Evolutionary conservation across 306 rosid species (phyloP).

Genomic region (Sphenostylis stenocarpa): DNA sequence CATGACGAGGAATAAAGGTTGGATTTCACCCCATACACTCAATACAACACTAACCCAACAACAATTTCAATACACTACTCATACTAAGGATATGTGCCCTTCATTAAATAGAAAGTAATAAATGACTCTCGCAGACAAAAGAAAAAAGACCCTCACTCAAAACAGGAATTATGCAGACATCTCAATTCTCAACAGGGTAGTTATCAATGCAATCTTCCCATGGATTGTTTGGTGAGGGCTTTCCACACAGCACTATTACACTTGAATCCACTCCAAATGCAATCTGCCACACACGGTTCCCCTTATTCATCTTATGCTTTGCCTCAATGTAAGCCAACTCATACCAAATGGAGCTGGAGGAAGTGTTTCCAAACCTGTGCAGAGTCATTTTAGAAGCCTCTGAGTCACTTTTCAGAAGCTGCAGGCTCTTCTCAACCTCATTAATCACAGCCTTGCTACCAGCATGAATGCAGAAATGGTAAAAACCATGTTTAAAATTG

Average conservation of each 20-base stretch:
- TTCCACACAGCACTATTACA: conserved; percentile 80
- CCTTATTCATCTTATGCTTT: conserved; percentile 51
- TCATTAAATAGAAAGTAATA: too few species aligned
- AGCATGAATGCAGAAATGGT: conserved; percentile 74
- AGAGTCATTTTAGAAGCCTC: conserved; percentile 77
- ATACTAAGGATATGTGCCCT: too few species aligned
- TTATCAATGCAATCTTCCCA: conserved; percentile 69
- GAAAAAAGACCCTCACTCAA: neutral
- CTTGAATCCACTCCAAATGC: too few species aligned
- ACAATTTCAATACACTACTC: too few species aligned
- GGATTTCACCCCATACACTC: too few species aligned
- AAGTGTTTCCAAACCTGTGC: conserved; percentile 70
- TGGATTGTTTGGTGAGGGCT: conserved; percentile 55
- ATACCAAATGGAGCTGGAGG: conserved; percentile 74
- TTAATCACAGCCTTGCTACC: conserved; percentile 73
- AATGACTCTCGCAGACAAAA: neutral
- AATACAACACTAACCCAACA: neutral
- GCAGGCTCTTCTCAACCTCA: conserved; percentile 70
- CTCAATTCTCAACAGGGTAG: conserved; percentile 50
- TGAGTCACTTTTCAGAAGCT: conserved; percentile 54
- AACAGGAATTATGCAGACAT: too few species aligned
- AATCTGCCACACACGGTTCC: conserved; percentile 66
- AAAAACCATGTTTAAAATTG: conserved; percentile 66
- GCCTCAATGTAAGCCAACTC: conserved; percentile 69
- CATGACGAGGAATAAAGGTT: too few species aligned